Conservation (phyloP, 129 eudicot genomes). For the Chrysanthemum makinoi region DNA sequence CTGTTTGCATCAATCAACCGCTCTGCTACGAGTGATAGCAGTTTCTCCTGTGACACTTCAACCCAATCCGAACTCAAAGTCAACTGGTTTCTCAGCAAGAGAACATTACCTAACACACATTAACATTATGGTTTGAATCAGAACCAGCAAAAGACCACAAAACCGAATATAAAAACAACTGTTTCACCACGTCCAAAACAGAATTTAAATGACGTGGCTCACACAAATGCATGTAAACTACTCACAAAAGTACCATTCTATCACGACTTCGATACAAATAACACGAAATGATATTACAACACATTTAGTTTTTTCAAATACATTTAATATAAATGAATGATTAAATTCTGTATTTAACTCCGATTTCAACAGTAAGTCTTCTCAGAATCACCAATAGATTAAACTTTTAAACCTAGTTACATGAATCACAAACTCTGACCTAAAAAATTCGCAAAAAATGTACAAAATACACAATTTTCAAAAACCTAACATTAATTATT, state of each 20-base stretch:
- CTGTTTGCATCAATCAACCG: slow-evolving; percentile 79
- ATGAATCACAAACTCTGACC: too few relatives aligned
- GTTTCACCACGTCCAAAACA: neutral
- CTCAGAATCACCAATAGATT: neutral
- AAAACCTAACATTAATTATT: too few relatives aligned
- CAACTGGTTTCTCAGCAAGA: slow-evolving; percentile 70
- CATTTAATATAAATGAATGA: neutral
- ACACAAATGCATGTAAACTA: slow-evolving; percentile 9
- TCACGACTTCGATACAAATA: slow-evolving; percentile 4
- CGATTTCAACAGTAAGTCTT: neutral
- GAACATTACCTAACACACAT: slow-evolving; percentile 69
- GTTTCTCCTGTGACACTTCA: slow-evolving; percentile 85
- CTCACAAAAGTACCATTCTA: slow-evolving; percentile 3
- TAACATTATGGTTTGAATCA: too few relatives aligned
- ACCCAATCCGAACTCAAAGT: slow-evolving; percentile 61
- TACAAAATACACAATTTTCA: too few relatives aligned
- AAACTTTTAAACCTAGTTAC: too few relatives aligned
- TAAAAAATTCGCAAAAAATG: too few relatives aligned
- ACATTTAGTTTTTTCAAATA: neutral
- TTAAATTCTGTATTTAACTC: slow-evolving; percentile 9
- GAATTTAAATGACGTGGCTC: neutral
- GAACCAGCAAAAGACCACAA: neutral
- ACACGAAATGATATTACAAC: neutral
- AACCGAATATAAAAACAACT: neutral
- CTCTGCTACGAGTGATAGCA: slow-evolving; percentile 86